Percentiles rank a stretch among this genome's conserved stretches.
Evolutionary conservation across 805 yeast species (phyloP).

Genomic region (Yamadazyma kitorensis): DNA sequence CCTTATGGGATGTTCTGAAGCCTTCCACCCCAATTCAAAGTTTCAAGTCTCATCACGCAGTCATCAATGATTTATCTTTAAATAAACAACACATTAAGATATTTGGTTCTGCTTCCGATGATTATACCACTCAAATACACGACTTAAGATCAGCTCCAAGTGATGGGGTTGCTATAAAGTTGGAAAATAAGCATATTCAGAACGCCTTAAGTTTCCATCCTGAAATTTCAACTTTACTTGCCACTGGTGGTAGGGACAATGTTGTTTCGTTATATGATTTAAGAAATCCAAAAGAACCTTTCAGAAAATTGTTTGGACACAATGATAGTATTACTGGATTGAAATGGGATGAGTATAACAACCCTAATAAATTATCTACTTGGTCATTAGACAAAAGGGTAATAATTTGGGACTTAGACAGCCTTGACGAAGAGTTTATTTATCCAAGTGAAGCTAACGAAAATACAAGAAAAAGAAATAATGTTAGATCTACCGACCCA

Average conservation of each 20-base stretch:
- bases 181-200: slow-evolving; percentile 53
- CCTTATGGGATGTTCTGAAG: slow-evolving; percentile 61
- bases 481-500: slow-evolving; percentile 55
- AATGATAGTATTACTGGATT: slow-evolving; percentile 42
- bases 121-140: slow-evolving; percentile 55
- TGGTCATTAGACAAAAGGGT: slow-evolving; percentile 66
- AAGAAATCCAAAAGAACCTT: slow-evolving; percentile 55
- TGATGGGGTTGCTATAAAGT: slow-evolving; percentile 41
- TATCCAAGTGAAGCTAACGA: slow-evolving; percentile 30
- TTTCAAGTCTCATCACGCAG: slow-evolving; percentile 51
- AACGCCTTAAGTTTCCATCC: slow-evolving; percentile 71
- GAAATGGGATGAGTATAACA: slow-evolving; percentile 46
- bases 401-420: slow-evolving; percentile 69
- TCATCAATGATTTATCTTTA: slow-evolving; percentile 69
- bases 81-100: slow-evolving; percentile 31
- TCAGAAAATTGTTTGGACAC: slow-evolving; percentile 70
- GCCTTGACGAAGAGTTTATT: slow-evolving; percentile 51
- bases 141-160: slow-evolving; percentile 46
- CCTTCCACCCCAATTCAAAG: slow-evolving; percentile 45
- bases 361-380: slow-evolving; percentile 54
- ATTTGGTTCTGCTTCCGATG: slow-evolving; percentile 74
- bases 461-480: slow-evolving; percentile 43
- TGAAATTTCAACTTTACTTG: slow-evolving; percentile 49
- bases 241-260: slow-evolving; percentile 78
- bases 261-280: slow-evolving; percentile 74